Conservation (phyloP, 75 land plant species). For the Ceratopteris richardii region DNA sequence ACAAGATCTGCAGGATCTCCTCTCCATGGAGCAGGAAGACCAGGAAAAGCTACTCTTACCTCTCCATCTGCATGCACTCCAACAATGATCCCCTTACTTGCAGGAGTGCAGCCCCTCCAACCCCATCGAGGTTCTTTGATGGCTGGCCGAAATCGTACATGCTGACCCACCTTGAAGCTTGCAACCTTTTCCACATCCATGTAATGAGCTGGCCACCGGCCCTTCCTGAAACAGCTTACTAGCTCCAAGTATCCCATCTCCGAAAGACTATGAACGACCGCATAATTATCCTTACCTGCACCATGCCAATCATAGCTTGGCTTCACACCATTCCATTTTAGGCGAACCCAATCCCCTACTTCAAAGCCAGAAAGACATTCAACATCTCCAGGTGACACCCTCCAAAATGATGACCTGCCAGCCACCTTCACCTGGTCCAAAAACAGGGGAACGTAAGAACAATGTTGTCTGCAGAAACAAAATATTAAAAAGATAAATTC, state of each 20-base stretch:
- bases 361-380: slow-evolving; percentile 81
- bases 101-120: slow-evolving; percentile 66
- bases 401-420: slow-evolving; percentile 65
- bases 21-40: slow-evolving; percentile 64
- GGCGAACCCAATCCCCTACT: slow-evolving; percentile 96
- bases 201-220: slow-evolving; percentile 66
- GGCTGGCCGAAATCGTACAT: slow-evolving; percentile 69
- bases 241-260: slow-evolving; percentile 77
- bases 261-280: slow-evolving; percentile 78
- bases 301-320: slow-evolving; percentile 92
- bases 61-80: slow-evolving; percentile 90
- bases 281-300: slow-evolving; percentile 68
- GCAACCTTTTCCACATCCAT: slow-evolving; percentile 82
- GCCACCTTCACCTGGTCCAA: slow-evolving; percentile 60
- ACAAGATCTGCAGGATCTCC: slow-evolving; percentile 89
- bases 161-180: slow-evolving; percentile 59
- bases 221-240: slow-evolving; percentile 79
- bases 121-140: slow-evolving; percentile 86
- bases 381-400: slow-evolving; percentile 87
- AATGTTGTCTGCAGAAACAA: background rate
- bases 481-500: background rate
- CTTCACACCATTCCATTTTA: slow-evolving; percentile 57
- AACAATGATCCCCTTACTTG: slow-evolving; percentile 58
- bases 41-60: slow-evolving; percentile 69
- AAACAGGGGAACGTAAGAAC: background rate